Conservation (phyloP, 306 rosid genomes). For the peach (Prunus persica) region Prunus_persica_NCBIv2 NC_034013.1:8908501-8909000, state of each 20-base stretch:
- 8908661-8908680: background rate
- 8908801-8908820: conserved; percentile 87
- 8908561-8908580: background rate
- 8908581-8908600: background rate
- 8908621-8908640: background rate
- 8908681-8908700: background rate
- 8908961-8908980: background rate
- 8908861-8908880: conserved; percentile 73
- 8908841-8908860: conserved; percentile 76
- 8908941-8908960: background rate
- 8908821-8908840: conserved; percentile 93
- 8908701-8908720: background rate
- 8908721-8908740: conserved; percentile 60
- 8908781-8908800: conserved; percentile 56
- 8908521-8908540: background rate
- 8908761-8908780: conserved; percentile 64
- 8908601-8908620: background rate
- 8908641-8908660: background rate
- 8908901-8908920: background rate
- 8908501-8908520: background rate
- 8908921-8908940: background rate
- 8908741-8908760: conserved; percentile 87
- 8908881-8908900: conserved; percentile 22
- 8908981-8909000: background rate
- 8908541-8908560: background rate